These are phyloP conservation scores for Phytophthora kernoviae DNA, from an alignment of 352 stramenopile genomes.

Conservation along the genomic window DNA sequence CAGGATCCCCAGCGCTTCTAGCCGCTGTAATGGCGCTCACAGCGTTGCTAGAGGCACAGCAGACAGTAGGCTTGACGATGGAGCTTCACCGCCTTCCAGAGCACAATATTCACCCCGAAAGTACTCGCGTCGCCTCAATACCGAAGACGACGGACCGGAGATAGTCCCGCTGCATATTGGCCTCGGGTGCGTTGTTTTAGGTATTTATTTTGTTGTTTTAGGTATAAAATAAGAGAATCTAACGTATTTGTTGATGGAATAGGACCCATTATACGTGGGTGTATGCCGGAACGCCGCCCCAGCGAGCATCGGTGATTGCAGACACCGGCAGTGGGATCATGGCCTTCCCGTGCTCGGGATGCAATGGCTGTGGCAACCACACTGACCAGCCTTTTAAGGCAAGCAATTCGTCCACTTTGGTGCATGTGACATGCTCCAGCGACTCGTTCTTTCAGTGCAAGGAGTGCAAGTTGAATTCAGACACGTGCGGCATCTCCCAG, in stretches of 20 bases:
- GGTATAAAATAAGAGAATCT: conserved; percentile 1
- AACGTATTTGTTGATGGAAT: conserved; percentile 4
- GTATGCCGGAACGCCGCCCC: conserved; percentile 78
- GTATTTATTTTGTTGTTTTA: neutral
- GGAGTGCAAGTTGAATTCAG: conserved; percentile 39
- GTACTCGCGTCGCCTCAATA: conserved; percentile 50
- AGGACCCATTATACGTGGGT: conserved; percentile 89
- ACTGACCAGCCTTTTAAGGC: conserved; percentile 73
- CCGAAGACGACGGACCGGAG: conserved; percentile 47
- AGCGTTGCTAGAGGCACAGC: conserved; percentile 1
- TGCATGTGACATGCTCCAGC: conserved; percentile 65
- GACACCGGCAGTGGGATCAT: conserved; percentile 83
- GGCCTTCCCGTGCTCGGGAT: conserved; percentile 83
- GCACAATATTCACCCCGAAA: conserved; percentile 40
- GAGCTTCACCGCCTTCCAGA: conserved; percentile 48
- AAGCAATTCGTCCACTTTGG: conserved; percentile 68
- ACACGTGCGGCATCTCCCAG: conserved; percentile 76
- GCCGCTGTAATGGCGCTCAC: conserved; percentile 6
- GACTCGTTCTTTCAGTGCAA: conserved; percentile 64
- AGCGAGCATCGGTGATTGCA: conserved; percentile 82
- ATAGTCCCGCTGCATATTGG: conserved; percentile 68
- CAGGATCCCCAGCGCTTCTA: conserved; percentile 17
- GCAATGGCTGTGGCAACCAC: conserved; percentile 70
- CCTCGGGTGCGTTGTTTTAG: conserved; percentile 45
- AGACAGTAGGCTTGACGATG: conserved; percentile 33